Base-by-base conservation (phyloP, 164 flowering plant species). In the Vitis amurensis region DNA sequence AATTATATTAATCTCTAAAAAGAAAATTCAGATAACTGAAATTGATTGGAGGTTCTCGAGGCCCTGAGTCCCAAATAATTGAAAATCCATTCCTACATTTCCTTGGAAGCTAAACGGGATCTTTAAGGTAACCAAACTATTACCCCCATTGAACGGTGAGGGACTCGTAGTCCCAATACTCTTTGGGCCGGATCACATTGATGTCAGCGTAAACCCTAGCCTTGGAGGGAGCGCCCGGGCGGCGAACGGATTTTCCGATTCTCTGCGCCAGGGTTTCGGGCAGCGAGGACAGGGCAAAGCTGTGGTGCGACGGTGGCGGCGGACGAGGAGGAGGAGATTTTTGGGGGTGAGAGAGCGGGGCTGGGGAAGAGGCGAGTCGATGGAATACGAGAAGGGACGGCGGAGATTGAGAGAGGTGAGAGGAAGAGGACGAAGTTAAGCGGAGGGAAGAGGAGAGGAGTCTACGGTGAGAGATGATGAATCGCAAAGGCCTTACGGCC, bases 91-190 rank as follows among this genome's bases (percentile, higher is more conserved):
- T 37, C 44, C 44, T 37, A 37, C 44, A 4, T 37, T 37, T 37
- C 7, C 44, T 37, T 0, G 44, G 44, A 59, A 44, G 55, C 23
- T 23, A 51, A n/a, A 63, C 19, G 8, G 11, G 30, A 69, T 29
- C 31, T 23, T 15, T 59, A 37, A 52, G 17, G 44, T 13, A 57
- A n/a, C 44, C 11, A 62, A 0, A 61, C 14, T 0, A 17, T 37
- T 76, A 92, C 97, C 99, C 99, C 99, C 99, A 94, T 71, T 91
- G 97, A 14, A 92, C 97, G 64, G 96, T 80, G 68, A 94, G 93
- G 64, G 94, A 63, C 78, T 92, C 99, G 69, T 94, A 94, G 74
- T 94, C 99, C 98, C 97, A 94, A 67, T 92, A 94, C 8, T 92
- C 99, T 71, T 88, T 88, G 62, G 99, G 99, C 1, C 97, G 91